phyloP scores from a whole-genome alignment of 805 yeast species.

The Wickerhamomyces chaumierensis region DNA sequence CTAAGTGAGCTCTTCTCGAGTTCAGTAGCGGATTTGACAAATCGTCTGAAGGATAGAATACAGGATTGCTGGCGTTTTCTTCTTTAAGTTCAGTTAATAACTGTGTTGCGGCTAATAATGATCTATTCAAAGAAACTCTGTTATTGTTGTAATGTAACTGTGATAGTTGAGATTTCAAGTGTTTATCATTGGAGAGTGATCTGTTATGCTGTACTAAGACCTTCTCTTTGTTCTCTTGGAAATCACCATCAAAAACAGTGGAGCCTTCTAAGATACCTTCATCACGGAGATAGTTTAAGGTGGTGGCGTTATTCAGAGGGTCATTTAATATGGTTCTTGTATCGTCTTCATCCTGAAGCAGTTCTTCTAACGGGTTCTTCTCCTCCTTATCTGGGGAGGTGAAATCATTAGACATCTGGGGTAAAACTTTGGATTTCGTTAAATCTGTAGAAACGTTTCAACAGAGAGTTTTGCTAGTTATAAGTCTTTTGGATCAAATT shows the following conservation, averaged over 20 bases:
- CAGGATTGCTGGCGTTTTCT: constrained; percentile 52
- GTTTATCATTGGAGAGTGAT: constrained; percentile 20
- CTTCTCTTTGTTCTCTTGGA: constrained; percentile 4
- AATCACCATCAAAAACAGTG: constrained; percentile 16
- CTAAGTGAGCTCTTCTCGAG: constrained; percentile 40
- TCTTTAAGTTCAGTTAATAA: constrained; percentile 36
- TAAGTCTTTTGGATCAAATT: too few species aligned
- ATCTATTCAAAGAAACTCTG: constrained; percentile 50
- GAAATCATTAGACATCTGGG: background rate
- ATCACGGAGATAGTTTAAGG: constrained; percentile 15
- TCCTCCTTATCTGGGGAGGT: background rate
- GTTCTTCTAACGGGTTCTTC: background rate
- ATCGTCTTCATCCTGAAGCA: constrained; percentile 5
- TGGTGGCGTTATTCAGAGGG: constrained; percentile 6
- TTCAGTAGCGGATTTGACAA: constrained; percentile 24
- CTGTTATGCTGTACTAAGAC: constrained; percentile 7
- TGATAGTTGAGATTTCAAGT: constrained; percentile 45
- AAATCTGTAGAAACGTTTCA: too few species aligned
- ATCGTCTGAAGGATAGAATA: constrained; percentile 44
- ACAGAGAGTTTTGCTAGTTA: too few species aligned
- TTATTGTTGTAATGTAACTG: constrained; percentile 73
- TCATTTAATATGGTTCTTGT: constrained; percentile 9
- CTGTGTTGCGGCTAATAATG: constrained; percentile 42
- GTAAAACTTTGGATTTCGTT: too few species aligned
- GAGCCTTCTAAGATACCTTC: constrained; percentile 17